Conservation (phyloP, 1,139 yeast genomes). For the Debaryomyces sp. region DNA sequence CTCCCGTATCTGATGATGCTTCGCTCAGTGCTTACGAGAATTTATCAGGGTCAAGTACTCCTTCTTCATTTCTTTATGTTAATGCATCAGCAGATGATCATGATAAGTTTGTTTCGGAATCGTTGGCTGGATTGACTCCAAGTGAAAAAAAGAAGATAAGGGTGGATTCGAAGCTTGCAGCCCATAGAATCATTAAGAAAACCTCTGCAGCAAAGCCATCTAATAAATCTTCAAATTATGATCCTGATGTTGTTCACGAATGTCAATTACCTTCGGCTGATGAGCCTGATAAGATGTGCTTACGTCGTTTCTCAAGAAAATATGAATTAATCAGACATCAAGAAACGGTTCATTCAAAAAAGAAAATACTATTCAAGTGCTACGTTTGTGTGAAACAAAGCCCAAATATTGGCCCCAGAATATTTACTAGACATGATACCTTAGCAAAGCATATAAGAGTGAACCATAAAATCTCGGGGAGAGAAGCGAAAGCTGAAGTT, state of each 20-base stretch:
- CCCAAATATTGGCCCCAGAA: conserved; percentile 56
- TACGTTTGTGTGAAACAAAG: conserved; percentile 75
- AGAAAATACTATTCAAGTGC: conserved; percentile 85
- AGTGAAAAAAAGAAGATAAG: conserved; percentile 27
- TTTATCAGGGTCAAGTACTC: conserved; percentile 16
- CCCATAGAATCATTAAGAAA: conserved; percentile 32
- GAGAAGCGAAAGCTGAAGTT: conserved; percentile 62
- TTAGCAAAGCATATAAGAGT: conserved; percentile 89
- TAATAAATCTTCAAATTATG: conserved; percentile 47
- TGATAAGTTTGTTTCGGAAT: conserved; percentile 29
- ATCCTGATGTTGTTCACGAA: conserved; percentile 53
- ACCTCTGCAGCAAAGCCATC: conserved; percentile 26
- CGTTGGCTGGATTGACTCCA: conserved; percentile 22
- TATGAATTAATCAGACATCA: conserved; percentile 94
- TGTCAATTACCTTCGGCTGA: conserved; percentile 52
- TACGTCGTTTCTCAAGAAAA: conserved; percentile 87
- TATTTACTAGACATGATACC: conserved; percentile 94
- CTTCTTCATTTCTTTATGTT: conserved; percentile 18
- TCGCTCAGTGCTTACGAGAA: conserved; percentile 10
- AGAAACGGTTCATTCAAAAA: conserved; percentile 91
- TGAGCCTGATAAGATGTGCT: conserved; percentile 60
- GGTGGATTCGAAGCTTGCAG: conserved; percentile 32
- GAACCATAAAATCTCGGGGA: conserved; percentile 75
- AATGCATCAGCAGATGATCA: conserved; percentile 26
- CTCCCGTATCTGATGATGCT: conserved; percentile 15